phyloP scores from a whole-genome alignment of 2,329 filamentous ascomycete genomes.

The Waltergamsia citrina region DNA sequence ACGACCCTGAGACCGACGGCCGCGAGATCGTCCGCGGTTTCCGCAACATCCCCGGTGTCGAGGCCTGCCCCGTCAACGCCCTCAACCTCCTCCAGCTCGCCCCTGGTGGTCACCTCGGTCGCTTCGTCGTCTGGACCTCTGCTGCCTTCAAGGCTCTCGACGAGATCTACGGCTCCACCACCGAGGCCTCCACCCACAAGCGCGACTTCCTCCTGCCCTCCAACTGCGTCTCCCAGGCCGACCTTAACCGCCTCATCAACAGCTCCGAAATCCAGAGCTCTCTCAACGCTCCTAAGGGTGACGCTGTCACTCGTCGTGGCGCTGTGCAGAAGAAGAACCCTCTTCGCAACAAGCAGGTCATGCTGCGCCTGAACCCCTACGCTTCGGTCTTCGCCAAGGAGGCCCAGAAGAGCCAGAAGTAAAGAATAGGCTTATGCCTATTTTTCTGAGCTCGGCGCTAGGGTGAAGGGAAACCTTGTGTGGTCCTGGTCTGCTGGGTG shows the following conservation, averaged over 20 bases:
- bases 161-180: conserved; percentile 92
- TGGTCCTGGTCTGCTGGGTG: conserved; percentile 4
- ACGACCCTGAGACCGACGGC: conserved; percentile 91
- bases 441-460: not conserved
- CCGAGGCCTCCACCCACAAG: conserved; percentile 84
- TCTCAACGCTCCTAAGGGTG: conserved; percentile 83
- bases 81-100: conserved; percentile 99
- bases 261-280: conserved; percentile 96
- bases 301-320: conserved; percentile 79
- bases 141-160: conserved; percentile 94
- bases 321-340: conserved; percentile 99
- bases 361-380: conserved; percentile 98
- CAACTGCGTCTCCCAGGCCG: conserved; percentile 87
- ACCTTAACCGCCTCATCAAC: conserved; percentile 98
- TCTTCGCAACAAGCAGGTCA: conserved; percentile 95
- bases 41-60: conserved; percentile 98
- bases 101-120: conserved; percentile 95
- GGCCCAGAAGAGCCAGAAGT: conserved; percentile 29
- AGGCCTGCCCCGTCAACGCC: conserved; percentile 87
- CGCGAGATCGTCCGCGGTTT: conserved; percentile 89
- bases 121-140: conserved; percentile 99
- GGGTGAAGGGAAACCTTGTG: not conserved
- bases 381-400: conserved; percentile 79
- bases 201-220: conserved; percentile 97
- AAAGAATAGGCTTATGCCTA: no score